Evolutionary conservation across 805 yeast genomes (phyloP), one percentile per base, ranked within the genome.

Genomic region (Sporopachydermia lactativora): DNA sequence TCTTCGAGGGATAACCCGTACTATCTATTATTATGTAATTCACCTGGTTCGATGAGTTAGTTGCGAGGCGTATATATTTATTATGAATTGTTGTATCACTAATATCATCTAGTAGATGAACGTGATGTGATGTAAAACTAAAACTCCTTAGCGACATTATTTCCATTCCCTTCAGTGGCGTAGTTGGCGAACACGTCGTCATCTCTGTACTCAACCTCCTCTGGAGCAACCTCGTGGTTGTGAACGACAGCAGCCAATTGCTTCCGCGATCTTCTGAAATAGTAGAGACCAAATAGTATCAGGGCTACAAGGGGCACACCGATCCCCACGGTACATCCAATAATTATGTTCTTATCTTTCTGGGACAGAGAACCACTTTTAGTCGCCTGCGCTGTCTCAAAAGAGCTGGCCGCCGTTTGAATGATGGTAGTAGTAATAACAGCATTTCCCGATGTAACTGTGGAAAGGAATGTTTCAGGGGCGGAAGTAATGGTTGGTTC

Each of bases 201-300:
- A n/a, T 24, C 31, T 8, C 31, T 8, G 31, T 24, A 24, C n/a
- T 24, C 31, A n/a, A 24, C 31, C n/a, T 24, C 31, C 31, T 24
- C 31, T 24, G 31, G 31, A 8, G 31, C 31, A 24, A 24, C n/a
- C n/a, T 24, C 31, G n/a, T 24, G 8, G n/a, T 24, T 24, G n/a
- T 24, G 31, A 24, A n/a, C 31, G n/a, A n/a, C 31, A 24, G 31
- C 31, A 24, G 31, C 31, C n/a, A 24, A 24, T 24, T 24, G 31
- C n/a, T n/a, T 24, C 8, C n/a, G 31, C 13, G 31, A 24, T n/a
- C 31, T 24, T 24, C 31, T 24, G 31, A 24, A 24, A 24, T 24
- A 24, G n/a, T 8, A 24, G 31, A 24, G 8, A 8, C 31, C 31
- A 24, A 24, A 24, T n/a, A 24, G 13, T 8, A 24, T 24, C 13